phyloP scores from a whole-genome alignment of 805 yeast species.

The Metschnikowia borealis region DNA sequence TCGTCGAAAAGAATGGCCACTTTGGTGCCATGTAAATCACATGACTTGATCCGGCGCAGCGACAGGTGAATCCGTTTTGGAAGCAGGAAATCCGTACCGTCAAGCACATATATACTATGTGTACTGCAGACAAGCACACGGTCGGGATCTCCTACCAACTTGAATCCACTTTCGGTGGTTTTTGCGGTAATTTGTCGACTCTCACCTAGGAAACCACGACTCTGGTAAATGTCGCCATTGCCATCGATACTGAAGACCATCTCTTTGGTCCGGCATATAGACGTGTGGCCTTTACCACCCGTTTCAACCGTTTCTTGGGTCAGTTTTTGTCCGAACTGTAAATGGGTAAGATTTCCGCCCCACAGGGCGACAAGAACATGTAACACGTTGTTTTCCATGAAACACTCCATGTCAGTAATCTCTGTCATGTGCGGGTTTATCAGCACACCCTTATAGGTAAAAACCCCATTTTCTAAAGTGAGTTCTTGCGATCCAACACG shows the following conservation, averaged over 20 bases:
- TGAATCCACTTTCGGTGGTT: not conserved
- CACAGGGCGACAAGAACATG: slow-evolving; percentile 9
- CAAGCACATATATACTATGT: not conserved
- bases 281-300: not conserved
- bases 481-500: not conserved
- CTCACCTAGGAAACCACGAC: slow-evolving; percentile 1
- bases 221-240: not conserved
- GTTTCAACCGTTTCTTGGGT: not conserved
- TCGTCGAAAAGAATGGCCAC: slow-evolving; percentile 7
- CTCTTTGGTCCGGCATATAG: not conserved
- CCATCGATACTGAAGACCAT: not conserved
- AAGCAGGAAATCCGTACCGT: not conserved
- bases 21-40: not conserved
- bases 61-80: not conserved
- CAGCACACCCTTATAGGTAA: not conserved
- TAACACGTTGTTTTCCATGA: not conserved
- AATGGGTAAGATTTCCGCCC: slow-evolving; percentile 8
- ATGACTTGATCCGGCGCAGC: not conserved
- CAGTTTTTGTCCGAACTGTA: not conserved
- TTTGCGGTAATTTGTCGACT: not conserved
- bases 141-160: not conserved
- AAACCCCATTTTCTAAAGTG: not conserved
- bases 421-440: not conserved
- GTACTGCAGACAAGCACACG: not conserved
- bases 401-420: slow-evolving; percentile 5